These are phyloP conservation scores for Prunus armeniaca DNA, from an alignment of 306 rosid species.

Conservation along the genomic window DNA sequence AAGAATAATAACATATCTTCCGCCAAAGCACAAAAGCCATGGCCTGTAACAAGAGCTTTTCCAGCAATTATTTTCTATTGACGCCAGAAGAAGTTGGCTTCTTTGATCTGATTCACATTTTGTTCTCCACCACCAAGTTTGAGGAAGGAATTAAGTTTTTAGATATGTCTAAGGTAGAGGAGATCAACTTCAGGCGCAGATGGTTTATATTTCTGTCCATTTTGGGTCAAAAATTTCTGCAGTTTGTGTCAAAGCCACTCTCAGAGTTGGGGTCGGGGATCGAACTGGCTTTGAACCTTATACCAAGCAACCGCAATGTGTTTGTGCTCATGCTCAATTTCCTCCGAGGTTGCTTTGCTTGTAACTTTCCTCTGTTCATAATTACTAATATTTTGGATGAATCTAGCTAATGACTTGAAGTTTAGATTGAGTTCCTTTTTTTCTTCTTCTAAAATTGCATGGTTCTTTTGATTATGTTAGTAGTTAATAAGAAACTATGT, in stretches of 20 bases:
- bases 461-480: background rate
- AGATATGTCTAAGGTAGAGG: slow-evolving; percentile 20
- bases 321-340: slow-evolving; percentile 31
- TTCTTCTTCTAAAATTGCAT: too few species aligned
- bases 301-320: slow-evolving; percentile 36
- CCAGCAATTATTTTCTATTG: slow-evolving; percentile 44
- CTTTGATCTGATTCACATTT: slow-evolving; percentile 37
- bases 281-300: slow-evolving; percentile 48
- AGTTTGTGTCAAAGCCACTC: slow-evolving; percentile 33
- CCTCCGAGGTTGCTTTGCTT: slow-evolving; percentile 38
- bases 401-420: too few species aligned
- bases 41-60: slow-evolving; percentile 22
- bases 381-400: too few species aligned
- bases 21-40: background rate
- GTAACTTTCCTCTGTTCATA: background rate
- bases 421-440: background rate
- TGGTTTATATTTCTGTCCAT: slow-evolving; percentile 55
- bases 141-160: slow-evolving; percentile 32
- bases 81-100: slow-evolving; percentile 51
- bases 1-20: background rate
- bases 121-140: slow-evolving; percentile 34
- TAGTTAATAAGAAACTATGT: too few species aligned
- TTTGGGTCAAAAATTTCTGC: slow-evolving; percentile 43
- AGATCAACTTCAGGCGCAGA: slow-evolving; percentile 35
- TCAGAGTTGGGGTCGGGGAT: slow-evolving; percentile 27